phyloP scores from a whole-genome alignment of 2,329 filamentous ascomycete species.

The Orbilia brochopaga region DNA sequence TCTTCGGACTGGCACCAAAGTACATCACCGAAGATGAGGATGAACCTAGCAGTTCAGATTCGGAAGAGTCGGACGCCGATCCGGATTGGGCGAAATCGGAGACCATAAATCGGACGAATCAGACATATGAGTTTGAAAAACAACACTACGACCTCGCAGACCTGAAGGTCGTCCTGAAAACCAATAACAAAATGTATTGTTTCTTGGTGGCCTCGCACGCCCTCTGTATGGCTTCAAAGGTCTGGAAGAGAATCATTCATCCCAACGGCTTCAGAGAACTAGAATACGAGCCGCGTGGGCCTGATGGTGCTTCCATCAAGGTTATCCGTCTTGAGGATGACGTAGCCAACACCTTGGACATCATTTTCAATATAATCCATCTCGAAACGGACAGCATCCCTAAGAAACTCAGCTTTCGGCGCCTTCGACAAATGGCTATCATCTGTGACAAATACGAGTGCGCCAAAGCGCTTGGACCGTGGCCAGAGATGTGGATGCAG shows the following conservation, averaged over 20 bases:
- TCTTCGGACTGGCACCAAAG: too few relatives aligned
- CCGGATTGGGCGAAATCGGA: too few relatives aligned
- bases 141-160: conserved; percentile 12
- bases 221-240: conserved; percentile 9
- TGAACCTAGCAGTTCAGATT: too few relatives aligned
- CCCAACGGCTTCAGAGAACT: conserved; percentile 1
- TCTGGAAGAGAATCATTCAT: conserved; percentile 8
- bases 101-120: too few relatives aligned
- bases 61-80: background rate
- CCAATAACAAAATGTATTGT: background rate
- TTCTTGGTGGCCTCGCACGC: conserved; percentile 13
- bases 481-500: background rate
- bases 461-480: conserved; percentile 1
- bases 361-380: conserved; percentile 17
- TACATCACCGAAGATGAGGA: too few relatives aligned
- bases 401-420: background rate
- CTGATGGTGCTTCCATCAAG: background rate
- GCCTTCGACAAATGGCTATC: background rate
- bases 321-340: conserved; percentile 18
- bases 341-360: background rate
- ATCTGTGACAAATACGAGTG: conserved; percentile 18
- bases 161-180: conserved; percentile 10
- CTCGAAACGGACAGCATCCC: background rate
- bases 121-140: background rate
- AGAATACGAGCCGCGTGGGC: background rate